Percentiles rank a stretch among this genome's conserved stretches.
Conservation (phyloP, 768 basidiomycete species). For the Cystobasidium ongulense region DNA sequence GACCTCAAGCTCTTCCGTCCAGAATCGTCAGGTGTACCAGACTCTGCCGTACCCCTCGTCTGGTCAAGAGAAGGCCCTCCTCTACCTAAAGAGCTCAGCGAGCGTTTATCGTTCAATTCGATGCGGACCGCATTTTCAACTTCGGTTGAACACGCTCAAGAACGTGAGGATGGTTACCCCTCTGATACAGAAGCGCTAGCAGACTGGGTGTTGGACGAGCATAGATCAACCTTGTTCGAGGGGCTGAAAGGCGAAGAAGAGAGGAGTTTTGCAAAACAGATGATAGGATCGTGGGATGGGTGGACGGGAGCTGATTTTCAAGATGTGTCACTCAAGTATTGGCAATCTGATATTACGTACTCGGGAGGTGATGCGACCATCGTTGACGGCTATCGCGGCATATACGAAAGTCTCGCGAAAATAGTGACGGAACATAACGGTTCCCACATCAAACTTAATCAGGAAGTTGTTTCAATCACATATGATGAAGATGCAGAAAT, state of each 20-base stretch:
- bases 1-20: slow-evolving; percentile 10
- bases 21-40: background rate
- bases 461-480: background rate
- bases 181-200: slow-evolving; percentile 2
- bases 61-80: slow-evolving; percentile 12
- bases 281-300: slow-evolving; percentile 22
- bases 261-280: background rate
- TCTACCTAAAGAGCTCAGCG: slow-evolving; percentile 1
- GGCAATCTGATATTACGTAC: slow-evolving; percentile 24
- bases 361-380: slow-evolving; percentile 17
- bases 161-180: slow-evolving; percentile 1
- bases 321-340: slow-evolving; percentile 13
- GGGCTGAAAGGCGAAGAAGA: slow-evolving; percentile 10
- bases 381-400: slow-evolving; percentile 11
- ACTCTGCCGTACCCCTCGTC: background rate
- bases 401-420: slow-evolving; percentile 11
- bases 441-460: background rate
- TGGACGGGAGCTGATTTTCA: slow-evolving; percentile 13
- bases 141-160: slow-evolving; percentile 5
- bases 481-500: slow-evolving; percentile 7
- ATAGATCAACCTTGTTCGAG: background rate
- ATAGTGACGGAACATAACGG: background rate
- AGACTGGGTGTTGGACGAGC: background rate
- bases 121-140: slow-evolving; percentile 7
- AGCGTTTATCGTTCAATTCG: background rate